Base-by-base conservation (phyloP, 352 stramenopile genomes). In the Phytophthora lateralis region DNA sequence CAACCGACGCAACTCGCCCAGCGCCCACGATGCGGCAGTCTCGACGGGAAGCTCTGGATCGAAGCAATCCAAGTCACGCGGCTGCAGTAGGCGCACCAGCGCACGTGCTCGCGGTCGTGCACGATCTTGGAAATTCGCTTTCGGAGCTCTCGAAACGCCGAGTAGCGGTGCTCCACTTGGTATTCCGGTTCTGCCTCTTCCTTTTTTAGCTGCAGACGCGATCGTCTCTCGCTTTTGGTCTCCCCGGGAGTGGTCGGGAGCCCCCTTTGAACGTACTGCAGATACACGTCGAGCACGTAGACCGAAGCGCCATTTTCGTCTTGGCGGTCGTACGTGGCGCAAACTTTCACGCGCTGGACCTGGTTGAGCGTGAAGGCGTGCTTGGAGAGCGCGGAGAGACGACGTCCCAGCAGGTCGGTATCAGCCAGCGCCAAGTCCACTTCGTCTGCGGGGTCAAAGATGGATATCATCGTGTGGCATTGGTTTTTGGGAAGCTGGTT, bases 321-420 rank as follows among this genome's bases (percentile, higher is more conserved):
- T 32, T 63, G 30, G 11, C 74, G 67, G 17, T 78, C 64, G 65
- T 75, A 78, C 4, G 73, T 73, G 18, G 58, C 38, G 42, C 46
- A 61, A 14, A 88, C 64, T 44, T 80, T 68, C 12, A 89, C 64
- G 39, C 63, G 73, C 34, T 85, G 69, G 43, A 91, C 74, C 60
- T 89, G 79, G 62, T 89, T 89, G 34, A 91, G 65, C n/a, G 71
- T 60, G 49, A 88, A 58, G 3, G 81, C 76, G 55, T 67, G 72
- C 37, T 76, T 85, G 48, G 80, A 89, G 24, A 89, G 72, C 9
- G 67, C 55, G 43, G 75, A 80, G 10, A 90, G 65, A 29, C 63
- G 55, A 11, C 50, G 63, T 2, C 63, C 56, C 26, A 66, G 49
- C 26, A 66, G 49, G 27, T 58, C 55, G 11, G 14, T 35, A 21